Evolutionary conservation across 441 rosid species (phyloP), one percentile per base, ranked within the genome.

Genomic region (Eutrema salsugineum): DNA sequence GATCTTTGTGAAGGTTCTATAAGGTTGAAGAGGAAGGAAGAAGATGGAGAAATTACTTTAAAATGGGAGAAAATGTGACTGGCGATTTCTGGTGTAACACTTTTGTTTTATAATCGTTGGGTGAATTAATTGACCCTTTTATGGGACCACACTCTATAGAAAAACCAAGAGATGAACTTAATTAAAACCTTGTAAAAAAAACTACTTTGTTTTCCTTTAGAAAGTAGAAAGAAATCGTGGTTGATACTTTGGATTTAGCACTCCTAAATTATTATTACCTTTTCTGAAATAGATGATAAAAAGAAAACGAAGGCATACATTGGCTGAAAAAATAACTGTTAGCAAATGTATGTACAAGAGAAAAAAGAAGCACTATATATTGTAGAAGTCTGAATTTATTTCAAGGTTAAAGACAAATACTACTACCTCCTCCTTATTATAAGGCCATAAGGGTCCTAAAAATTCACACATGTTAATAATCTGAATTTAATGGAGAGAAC

Each of bases 91-190:
- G 44, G 65, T 68, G 58, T 28, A 62, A 46, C 74, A 62, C 79
- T 75, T 75, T 54, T 60, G 57, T 67, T 75, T 68, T 54, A 75
- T 75, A 68, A 75, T 75, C 32, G 74, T 49, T 62, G 44, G 44
- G 36, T 75, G 79, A 62, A 68, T 62, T 68, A 75, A 62, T 62
- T 68, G 79, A 63, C 50, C 38, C 70, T 44, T 62, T 61, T 39
- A 19, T 61, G 79, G 74, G 79, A 53, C 79, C 79, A 75, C 74
- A n/a, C 19, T 35, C 27, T 36, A 35, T 10, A 46, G 27, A 60
- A 75, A 68, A 44, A 36, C 20, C 46, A 75, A 54, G 68, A 42
- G 11, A 53, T 61, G 59, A 68, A 67, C 58, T 14, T 17, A 22
- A 54, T 14, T 17, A 22, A 54, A 75, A 46, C 60, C 51, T 61